A percentile compares a stretch with the other conserved stretches of the same genome.
Evolutionary conservation across 108 stramenopile genomes (phyloP).

Genomic region (Nitzschia sp.): DNA sequence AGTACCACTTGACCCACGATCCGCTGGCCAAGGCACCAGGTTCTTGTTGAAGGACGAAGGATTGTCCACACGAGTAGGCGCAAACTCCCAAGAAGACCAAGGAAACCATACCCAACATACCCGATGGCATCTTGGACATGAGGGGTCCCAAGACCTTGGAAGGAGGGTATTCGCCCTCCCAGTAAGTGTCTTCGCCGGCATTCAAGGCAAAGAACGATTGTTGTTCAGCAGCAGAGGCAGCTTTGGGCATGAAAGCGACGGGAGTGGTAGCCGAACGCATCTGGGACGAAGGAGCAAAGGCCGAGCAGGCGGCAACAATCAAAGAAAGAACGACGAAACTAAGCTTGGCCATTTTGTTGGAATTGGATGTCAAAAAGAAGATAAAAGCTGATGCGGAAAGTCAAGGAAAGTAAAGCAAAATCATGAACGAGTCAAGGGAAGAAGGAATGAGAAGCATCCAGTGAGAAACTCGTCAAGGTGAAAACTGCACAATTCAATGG

Average conservation of each 20-base stretch:
- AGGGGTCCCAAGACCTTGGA: slow-evolving; percentile 94
- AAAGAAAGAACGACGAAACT: slow-evolving; percentile 74
- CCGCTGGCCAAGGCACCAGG: slow-evolving; percentile 86
- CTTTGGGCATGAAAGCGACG: slow-evolving; percentile 19
- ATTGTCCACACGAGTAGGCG: slow-evolving; percentile 66
- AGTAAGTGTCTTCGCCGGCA: slow-evolving; percentile 88
- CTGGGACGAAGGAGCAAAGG: slow-evolving; percentile 59
- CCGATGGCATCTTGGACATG: slow-evolving; percentile 95
- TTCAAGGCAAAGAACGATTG: slow-evolving; percentile 44
- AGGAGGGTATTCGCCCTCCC: slow-evolving; percentile 90
- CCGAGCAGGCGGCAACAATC: slow-evolving; percentile 68
- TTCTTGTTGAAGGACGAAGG: slow-evolving; percentile 69
- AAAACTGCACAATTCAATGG: no score
- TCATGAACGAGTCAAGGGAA: no score
- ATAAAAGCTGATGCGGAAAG: background rate
- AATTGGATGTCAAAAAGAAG: background rate
- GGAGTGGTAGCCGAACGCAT: slow-evolving; percentile 9
- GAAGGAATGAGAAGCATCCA: background rate
- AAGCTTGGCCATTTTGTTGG: slow-evolving; percentile 48
- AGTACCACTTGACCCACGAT: slow-evolving; percentile 92
- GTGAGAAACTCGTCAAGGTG: no score
- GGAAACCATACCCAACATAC: slow-evolving; percentile 74
- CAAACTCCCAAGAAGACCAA: slow-evolving; percentile 66
- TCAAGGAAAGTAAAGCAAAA: background rate
- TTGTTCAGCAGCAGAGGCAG: no score